Conservation (phyloP, 257 asterid species). For the Przewalskia tangutica region DNA sequence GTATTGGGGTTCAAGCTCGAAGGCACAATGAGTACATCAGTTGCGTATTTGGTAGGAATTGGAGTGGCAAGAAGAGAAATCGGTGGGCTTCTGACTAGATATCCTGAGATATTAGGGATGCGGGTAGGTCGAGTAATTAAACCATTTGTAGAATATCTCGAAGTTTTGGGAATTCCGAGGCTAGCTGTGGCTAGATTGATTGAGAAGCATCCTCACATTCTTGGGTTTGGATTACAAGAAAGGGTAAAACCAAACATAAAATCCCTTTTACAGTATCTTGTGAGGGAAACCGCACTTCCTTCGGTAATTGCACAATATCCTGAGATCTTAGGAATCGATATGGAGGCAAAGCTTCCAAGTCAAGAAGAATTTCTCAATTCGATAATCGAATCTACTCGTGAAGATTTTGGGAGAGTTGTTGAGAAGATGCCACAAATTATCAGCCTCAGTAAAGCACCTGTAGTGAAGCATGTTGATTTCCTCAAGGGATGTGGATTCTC, state of each 20-base stretch:
- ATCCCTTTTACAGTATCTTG: constrained; percentile 50
- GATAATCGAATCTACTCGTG: constrained; percentile 34
- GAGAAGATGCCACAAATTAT: constrained; percentile 90
- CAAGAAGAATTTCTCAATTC: constrained; percentile 50
- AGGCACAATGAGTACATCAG: constrained; percentile 98
- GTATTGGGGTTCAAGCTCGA: constrained; percentile 91
- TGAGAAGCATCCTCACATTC: constrained; percentile 71
- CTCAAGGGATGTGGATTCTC: constrained; percentile 60
- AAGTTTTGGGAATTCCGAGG: constrained; percentile 63
- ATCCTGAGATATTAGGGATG: constrained; percentile 92
- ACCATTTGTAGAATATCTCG: constrained; percentile 85
- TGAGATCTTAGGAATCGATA: constrained; percentile 64
- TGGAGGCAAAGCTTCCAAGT: constrained; percentile 36
- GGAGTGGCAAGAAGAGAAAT: constrained; percentile 93
- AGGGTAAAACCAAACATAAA: constrained; percentile 60
- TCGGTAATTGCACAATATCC: constrained; percentile 83
- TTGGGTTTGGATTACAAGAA: constrained; percentile 75
- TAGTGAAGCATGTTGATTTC: constrained; percentile 61
- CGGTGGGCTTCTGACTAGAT: constrained; percentile 63
- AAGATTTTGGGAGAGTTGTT: constrained; percentile 64
- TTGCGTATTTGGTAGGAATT: constrained; percentile 90
- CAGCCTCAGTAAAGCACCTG: constrained; percentile 52
- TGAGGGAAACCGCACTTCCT: constrained; percentile 50
- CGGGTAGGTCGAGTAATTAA: constrained; percentile 88
- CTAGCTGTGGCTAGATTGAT: constrained; percentile 79